These are phyloP conservation scores for Miscanthus lutarioriparius DNA, from an alignment of 176 grass and related monocot species.

Conservation along the genomic window DNA sequence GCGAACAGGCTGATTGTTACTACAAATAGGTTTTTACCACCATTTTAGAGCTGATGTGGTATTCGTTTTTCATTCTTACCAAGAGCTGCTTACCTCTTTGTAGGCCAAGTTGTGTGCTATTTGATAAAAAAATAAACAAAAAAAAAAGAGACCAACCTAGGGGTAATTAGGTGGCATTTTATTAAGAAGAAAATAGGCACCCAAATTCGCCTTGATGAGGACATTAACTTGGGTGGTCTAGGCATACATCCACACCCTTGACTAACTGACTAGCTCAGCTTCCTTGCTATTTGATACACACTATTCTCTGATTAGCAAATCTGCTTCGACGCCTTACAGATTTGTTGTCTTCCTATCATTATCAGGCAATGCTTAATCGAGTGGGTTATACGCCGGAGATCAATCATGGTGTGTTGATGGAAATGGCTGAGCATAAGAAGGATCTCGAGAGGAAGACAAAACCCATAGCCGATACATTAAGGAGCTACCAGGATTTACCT, in stretches of 20 bases:
- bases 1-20: too few species aligned
- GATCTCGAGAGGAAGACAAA: constrained; percentile 97
- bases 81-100: background rate
- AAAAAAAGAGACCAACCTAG: background rate
- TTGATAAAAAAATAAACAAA: background rate
- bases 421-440: constrained; percentile 98
- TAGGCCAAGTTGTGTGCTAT: background rate
- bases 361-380: constrained; percentile 83
- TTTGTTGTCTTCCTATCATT: constrained; percentile 32
- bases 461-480: constrained; percentile 88
- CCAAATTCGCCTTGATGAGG: background rate
- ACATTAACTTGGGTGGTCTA: background rate
- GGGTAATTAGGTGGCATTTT: background rate
- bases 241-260: background rate
- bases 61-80: background rate
- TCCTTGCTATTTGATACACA: background rate
- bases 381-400: constrained; percentile 96
- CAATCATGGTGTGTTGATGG: constrained; percentile 98
- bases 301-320: constrained; percentile 24
- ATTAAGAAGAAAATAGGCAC: background rate
- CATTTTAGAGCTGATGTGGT: background rate
- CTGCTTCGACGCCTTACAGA: constrained; percentile 18
- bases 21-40: background rate
- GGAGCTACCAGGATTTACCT: constrained; percentile 97
- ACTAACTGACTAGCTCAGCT: background rate